Evolutionary conservation across 2,329 filamentous ascomycete genomes (phyloP), one percentile per base, ranked within the genome.

Genomic region (Diaporthe sp.): DNA sequence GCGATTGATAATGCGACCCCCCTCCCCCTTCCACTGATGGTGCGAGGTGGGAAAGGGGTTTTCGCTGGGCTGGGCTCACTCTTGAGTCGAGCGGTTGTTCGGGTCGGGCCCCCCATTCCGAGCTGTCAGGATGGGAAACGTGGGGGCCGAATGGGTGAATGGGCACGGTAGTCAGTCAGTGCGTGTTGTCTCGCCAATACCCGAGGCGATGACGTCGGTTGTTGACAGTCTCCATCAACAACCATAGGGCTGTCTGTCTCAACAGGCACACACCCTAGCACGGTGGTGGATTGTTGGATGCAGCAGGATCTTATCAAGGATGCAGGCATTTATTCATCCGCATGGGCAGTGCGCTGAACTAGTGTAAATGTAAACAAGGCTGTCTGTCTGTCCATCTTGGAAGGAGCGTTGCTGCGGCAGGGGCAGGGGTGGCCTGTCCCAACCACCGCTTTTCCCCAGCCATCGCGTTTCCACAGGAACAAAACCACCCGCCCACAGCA

Each of bases 381-480:
- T 69, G 65, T 55, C 31, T 22, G 22, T 65, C 39, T 39, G 3
- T 53, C 8, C 10, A 6, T 17, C 8, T 49, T 67, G 61, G 42
- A 42, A 69, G 65, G 49, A 69, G 65, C 49, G 65, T 69, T 69
- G 65, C 65, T 69, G 65, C 34, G 65, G 65, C 46, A 53, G 65
- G 65, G 49, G 65, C 65, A 69, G 65, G 65, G 53, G 62, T 31
- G 67, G 42, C 31, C 39, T 39, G 61, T 67, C 75, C 75, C 75
- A 76, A 76, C 75, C 75, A 75, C 75, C 75, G 39, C n/a, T 31
- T 75, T 65, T 74, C 53, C 58, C 75, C 75, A 76, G 75, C 75
- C 75, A 76, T 71, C 75, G 73, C 73, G 75, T 76, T 76, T 76
- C 75, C 75, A 73, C 73, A 70, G 59, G 59, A 76, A 76, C 75